These are phyloP conservation scores for Solanum sitiens DNA, from an alignment of 257 asterid genomes.

Conservation along the genomic window DNA sequence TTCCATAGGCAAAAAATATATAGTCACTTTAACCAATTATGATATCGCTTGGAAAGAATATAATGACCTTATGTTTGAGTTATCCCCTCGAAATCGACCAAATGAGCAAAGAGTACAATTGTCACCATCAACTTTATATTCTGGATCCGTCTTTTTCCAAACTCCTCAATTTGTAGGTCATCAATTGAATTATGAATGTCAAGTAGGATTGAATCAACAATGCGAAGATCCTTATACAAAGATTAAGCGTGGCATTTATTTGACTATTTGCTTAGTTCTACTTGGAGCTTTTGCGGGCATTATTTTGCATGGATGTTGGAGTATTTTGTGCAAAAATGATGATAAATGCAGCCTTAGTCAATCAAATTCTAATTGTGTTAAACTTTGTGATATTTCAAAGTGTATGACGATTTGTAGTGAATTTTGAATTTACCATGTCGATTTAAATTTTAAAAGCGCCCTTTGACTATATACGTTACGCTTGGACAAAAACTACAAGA, in stretches of 20 bases:
- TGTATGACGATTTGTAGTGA: conserved; percentile 1
- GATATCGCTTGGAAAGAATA: conserved; percentile 5
- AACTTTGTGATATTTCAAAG: conserved; percentile 2
- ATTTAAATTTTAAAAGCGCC: not conserved
- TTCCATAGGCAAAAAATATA: conserved; percentile 1
- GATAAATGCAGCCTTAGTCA: not conserved
- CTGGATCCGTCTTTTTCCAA: not conserved
- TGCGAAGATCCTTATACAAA: not conserved
- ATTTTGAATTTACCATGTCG: not conserved
- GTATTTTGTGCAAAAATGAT: conserved; percentile 11
- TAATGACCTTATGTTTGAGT: not conserved
- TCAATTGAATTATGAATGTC: not conserved
- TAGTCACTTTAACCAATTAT: not conserved
- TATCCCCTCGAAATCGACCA: not conserved
- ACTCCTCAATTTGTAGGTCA: not conserved
- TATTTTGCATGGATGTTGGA: conserved; percentile 11
- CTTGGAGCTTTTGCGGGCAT: conserved; percentile 5
- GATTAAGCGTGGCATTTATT: not conserved
- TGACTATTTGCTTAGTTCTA: conserved; percentile 1
- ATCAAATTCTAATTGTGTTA: conserved; percentile 1
- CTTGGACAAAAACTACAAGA: no score
- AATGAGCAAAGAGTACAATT: not conserved
- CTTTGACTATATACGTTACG: not conserved
- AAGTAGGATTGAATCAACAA: not conserved
- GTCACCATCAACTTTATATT: not conserved